Conservation (phyloP, 306 rosid species). For the Albizia julibrissin region DNA sequence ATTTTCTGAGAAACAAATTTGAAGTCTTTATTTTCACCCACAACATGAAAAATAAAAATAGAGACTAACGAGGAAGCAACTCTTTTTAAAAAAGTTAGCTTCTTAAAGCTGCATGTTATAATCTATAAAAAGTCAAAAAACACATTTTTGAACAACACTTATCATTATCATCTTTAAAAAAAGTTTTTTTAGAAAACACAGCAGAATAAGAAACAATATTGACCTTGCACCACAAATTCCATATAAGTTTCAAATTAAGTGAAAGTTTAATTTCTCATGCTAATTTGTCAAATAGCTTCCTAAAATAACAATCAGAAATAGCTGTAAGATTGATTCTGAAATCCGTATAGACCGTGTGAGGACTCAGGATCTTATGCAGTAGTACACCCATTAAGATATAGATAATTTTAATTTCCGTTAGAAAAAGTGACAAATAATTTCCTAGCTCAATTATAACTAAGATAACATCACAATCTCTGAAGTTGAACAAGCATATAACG, state of each 20-base stretch:
- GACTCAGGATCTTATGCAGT: neutral
- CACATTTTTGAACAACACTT: neutral
- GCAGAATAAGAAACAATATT: neutral
- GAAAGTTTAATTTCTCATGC: neutral
- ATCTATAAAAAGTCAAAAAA: neutral
- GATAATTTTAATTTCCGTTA: neutral
- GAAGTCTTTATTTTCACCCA: too few species aligned
- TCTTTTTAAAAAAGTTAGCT: neutral
- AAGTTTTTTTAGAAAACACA: neutral
- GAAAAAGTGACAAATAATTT: neutral
- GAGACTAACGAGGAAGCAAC: neutral
- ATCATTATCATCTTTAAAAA: neutral
- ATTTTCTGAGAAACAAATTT: too few species aligned
- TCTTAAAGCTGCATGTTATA: neutral
- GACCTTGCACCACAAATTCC: neutral
- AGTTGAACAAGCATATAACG: slow-evolving; percentile 3
- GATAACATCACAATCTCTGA: slow-evolving; percentile 10
- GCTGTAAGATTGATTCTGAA: neutral
- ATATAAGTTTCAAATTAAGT: neutral
- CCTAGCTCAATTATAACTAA: neutral
- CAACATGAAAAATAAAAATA: neutral
- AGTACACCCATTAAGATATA: neutral
- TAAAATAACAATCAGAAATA: neutral
- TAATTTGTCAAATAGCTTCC: neutral
- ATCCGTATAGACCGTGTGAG: neutral